Percentiles rank a stretch among this genome's conserved stretches.
phyloP scores from a whole-genome alignment of 2,329 filamentous ascomycete genomes.

The Penicillium psychrosexuale region DNA sequence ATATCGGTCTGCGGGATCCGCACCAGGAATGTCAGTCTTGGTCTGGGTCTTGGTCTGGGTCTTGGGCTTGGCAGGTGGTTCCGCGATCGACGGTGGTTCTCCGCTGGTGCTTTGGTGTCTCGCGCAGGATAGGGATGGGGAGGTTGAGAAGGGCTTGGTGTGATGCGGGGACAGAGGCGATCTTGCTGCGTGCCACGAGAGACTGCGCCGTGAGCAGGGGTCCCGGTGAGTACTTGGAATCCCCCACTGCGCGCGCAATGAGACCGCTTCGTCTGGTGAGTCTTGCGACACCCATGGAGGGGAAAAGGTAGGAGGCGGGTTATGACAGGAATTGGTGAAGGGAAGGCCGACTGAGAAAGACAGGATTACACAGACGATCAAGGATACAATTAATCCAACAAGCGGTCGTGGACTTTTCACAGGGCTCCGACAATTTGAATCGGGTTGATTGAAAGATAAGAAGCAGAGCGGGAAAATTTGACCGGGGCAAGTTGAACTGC shows the following conservation, averaged over 20 bases:
- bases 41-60: too few species aligned
- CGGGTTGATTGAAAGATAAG: neutral
- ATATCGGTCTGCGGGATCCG: conserved; percentile 52
- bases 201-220: conserved; percentile 3
- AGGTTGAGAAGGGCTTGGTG: conserved; percentile 20
- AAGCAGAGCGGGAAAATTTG: conserved; percentile 13
- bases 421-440: neutral
- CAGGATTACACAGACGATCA: neutral
- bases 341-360: neutral
- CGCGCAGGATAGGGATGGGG: conserved; percentile 17
- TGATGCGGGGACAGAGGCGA: neutral
- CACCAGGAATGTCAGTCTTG: conserved; percentile 15
- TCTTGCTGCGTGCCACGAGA: neutral
- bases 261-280: conserved; percentile 20
- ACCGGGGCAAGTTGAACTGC: conserved; percentile 11
- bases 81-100: neutral
- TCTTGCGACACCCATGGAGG: conserved; percentile 25
- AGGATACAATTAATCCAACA: neutral
- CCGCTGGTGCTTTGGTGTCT: conserved; percentile 11
- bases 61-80: neutral
- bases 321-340: neutral
- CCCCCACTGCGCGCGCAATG: conserved; percentile 12
- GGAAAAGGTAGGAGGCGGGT: neutral
- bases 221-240: conserved; percentile 5
- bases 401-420: neutral